Evolutionary conservation across 805 yeast genomes (phyloP), one percentile per base, ranked within the genome.

Genomic region (Saccharomycopsis javanensis): DNA sequence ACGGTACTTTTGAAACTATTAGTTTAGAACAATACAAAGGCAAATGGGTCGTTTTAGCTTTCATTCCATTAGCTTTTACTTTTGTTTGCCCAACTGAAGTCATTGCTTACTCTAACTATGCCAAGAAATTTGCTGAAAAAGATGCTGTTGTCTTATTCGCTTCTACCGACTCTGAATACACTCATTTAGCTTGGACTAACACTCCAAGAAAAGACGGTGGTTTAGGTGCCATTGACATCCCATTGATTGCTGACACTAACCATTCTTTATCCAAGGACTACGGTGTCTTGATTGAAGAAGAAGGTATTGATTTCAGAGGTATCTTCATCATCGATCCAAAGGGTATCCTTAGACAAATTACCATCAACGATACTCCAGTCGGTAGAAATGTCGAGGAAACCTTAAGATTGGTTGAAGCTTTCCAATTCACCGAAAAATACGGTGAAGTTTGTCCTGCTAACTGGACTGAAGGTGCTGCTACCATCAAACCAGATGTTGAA

Each of bases 371-470:
- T 76, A 86, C 92, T 74, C 97, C 99, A 74, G 99, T 94, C 66
- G 99, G 99, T 75, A 90, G 99, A 82, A 86, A 88, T 70, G 99
- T 94, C 66, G 97, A 91, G 65, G 99, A 94, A 83, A 86, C 97
- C 65, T 80, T 89, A 72, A 91, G 99, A 85, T 83, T 94, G 72
- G 82, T 94, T 63, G 98, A 94, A 74, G 99, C 97, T 67, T 94
- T 94, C 96, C 96, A 92, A 80, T 94, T 96, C 91, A 88, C 96
- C 69, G 98, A 91, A 76, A 87, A 88, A 80, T 80, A 94, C 84
- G 99, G 99, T 79, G 97, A 95, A 79, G 99, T 92, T 66, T 91
- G 97, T 80, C 99, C 99, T 69, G 97, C 98, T 73, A 94, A 92
- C 95, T 92, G 99, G 99, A 82, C 85, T 59, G 85, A 88, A 74